Evolutionary conservation across 495 filamentous ascomycete genomes (phyloP).

Genomic region (Penicillium tannophilum): DNA sequence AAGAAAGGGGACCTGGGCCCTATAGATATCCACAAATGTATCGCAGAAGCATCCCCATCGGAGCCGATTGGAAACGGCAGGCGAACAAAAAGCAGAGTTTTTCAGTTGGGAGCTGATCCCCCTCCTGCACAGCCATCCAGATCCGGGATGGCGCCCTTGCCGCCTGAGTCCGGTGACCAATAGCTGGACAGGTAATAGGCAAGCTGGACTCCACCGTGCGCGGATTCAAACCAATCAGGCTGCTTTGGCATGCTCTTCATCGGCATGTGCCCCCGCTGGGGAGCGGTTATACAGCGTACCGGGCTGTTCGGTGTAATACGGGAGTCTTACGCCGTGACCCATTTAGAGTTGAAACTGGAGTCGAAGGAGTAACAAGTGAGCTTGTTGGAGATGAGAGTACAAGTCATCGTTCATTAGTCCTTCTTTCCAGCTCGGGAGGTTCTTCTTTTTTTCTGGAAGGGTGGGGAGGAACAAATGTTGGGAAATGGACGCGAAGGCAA

Average conservation of each 20-base stretch:
- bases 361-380: background rate
- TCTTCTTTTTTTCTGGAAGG: background rate
- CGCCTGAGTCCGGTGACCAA: constrained; percentile 13
- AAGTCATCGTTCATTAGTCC: background rate
- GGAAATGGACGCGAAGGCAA: too few relatives aligned
- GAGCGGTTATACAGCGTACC: constrained; percentile 23
- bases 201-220: constrained; percentile 12
- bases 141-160: constrained; percentile 28
- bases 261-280: constrained; percentile 28
- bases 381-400: background rate
- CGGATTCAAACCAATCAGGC: constrained; percentile 21
- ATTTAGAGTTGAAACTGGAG: constrained; percentile 20
- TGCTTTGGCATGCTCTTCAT: constrained; percentile 31
- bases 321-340: constrained; percentile 6
- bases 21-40: background rate
- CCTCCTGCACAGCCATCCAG: constrained; percentile 27
- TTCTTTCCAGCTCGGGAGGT: background rate
- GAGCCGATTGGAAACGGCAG: background rate
- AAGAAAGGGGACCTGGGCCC: background rate
- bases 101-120: constrained; percentile 8
- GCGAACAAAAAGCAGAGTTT: constrained; percentile 6
- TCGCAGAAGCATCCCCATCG: background rate
- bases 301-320: constrained; percentile 7
- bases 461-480: background rate
- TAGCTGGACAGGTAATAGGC: constrained; percentile 12